Percentiles rank a stretch among this genome's conserved stretches.
Conservation (phyloP, 805 yeast genomes). For the Saturnispora saitoi region DNA sequence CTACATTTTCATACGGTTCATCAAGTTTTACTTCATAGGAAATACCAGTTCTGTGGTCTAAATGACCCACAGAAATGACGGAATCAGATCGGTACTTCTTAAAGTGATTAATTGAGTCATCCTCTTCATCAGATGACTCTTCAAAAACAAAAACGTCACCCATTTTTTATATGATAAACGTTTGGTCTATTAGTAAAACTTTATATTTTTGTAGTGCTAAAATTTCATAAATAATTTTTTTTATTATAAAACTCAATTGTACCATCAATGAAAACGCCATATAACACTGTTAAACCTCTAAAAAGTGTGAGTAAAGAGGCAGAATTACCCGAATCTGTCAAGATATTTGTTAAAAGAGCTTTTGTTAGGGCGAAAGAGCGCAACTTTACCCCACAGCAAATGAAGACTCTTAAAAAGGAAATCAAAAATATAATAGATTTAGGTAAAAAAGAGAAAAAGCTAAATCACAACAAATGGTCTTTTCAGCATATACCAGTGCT, state of each 20-base stretch:
- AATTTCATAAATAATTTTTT: too few relatives aligned
- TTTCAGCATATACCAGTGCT: slow-evolving; percentile 41
- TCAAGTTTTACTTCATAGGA: slow-evolving; percentile 44
- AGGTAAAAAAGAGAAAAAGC: slow-evolving; percentile 37
- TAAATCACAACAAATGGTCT: slow-evolving; percentile 49
- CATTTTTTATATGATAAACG: neutral
- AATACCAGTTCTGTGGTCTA: slow-evolving; percentile 34
- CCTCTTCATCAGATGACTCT: slow-evolving; percentile 1
- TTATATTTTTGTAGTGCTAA: too few relatives aligned
- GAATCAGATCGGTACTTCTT: slow-evolving; percentile 25
- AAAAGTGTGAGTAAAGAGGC: neutral
- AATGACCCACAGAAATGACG: slow-evolving; percentile 25
- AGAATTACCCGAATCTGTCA: slow-evolving; percentile 1
- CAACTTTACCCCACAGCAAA: slow-evolving; percentile 16
- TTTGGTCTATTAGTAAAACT: too few relatives aligned
- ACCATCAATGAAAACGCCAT: slow-evolving; percentile 1
- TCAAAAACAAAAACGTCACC: slow-evolving; percentile 5
- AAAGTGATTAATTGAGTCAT: slow-evolving; percentile 14
- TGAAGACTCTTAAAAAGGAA: slow-evolving; percentile 34
- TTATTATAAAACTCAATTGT: neutral
- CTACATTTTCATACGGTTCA: slow-evolving; percentile 25
- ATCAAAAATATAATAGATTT: slow-evolving; percentile 39
- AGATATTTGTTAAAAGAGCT: slow-evolving; percentile 19
- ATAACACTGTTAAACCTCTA: neutral
- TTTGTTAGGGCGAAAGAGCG: slow-evolving; percentile 32